Base-by-base conservation (phyloP, 106 monocot genomes). In the Dendrobium nobile region DNA sequence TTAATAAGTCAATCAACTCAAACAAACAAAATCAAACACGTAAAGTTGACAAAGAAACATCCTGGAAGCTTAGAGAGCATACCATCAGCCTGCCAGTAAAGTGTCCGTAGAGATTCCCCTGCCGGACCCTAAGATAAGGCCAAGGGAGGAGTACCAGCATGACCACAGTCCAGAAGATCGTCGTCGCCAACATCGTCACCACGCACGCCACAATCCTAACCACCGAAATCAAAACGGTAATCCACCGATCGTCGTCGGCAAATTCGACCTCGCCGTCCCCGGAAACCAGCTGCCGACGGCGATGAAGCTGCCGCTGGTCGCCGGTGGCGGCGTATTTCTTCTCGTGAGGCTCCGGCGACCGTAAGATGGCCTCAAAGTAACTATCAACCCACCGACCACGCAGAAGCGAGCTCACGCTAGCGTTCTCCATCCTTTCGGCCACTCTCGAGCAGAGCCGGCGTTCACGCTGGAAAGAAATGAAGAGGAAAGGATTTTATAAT, bases 31-130 rank as follows among this genome's bases (percentile, higher is more conserved):
- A 27, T 13, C 13, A 72, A 15, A 15, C 15, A 37, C 13, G 26
- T 15, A 72, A 72, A 33, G 22, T 8, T 27, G 11, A 31, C 1
- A 28, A 11, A 72, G 37, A 65, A 7, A 22, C 11, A 65, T 72
- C 37, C 26, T 72, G 3, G 28, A 31, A 9, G 64, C 64, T 31
- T 33, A n/a, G 7, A 54, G 26, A 26, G 13, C 19, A 43, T 56
- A 74, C 59, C 74, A 75, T 73, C 9, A 75, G 40, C 7, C 54
- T 5, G 55, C 81, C 87, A 7, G 87, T 87, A 55, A 81, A 80
- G 44, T 87, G 87, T 31, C 87, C 87, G 42, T 87, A 87, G 70
- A 87, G 41, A 51, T 87, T 87, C 40, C 87, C 81, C 87, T 84
- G 83, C 72, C 84, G 68, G 11, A 87, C 4, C 28, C 87, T 61